Evolutionary conservation across 2,329 filamentous ascomycete species (phyloP).

Genomic region (Nothomitra cinnamomea): DNA sequence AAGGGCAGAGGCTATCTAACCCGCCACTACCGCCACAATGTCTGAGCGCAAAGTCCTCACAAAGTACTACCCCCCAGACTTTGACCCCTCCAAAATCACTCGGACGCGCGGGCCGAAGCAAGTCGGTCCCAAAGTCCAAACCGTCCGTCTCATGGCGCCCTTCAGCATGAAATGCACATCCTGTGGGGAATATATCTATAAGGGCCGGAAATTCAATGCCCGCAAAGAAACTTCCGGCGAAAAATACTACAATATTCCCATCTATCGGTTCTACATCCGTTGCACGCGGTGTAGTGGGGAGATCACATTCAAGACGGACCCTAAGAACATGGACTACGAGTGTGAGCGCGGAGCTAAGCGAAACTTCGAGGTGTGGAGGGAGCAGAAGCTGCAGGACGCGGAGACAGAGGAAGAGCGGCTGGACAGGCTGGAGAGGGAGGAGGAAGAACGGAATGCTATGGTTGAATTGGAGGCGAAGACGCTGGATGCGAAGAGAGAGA

Average conservation of each 20-base stretch:
- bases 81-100: conserved; percentile 70
- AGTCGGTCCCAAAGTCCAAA: conserved; percentile 64
- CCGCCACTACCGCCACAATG: conserved; percentile 34
- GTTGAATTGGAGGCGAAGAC: conserved; percentile 89
- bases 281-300: conserved; percentile 76
- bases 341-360: conserved; percentile 70
- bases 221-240: conserved; percentile 85
- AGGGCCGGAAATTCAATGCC: conserved; percentile 88
- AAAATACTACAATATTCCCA: conserved; percentile 73
- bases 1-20: no score
- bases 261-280: conserved; percentile 79
- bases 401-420: conserved; percentile 78
- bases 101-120: conserved; percentile 53
- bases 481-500: conserved; percentile 79
- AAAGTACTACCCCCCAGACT: conserved; percentile 58
- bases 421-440: conserved; percentile 42
- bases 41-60: conserved; percentile 70
- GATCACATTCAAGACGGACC: conserved; percentile 88
- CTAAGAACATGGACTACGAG: conserved; percentile 83
- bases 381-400: conserved; percentile 49
- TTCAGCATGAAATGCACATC: conserved; percentile 61
- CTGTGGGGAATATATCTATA: conserved; percentile 73
- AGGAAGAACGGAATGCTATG: conserved; percentile 79
- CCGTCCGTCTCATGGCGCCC: conserved; percentile 79
- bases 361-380: conserved; percentile 85